Evolutionary conservation across 2,329 filamentous ascomycete species (phyloP).

Genomic region (Pseudogymnoascus sp.): DNA sequence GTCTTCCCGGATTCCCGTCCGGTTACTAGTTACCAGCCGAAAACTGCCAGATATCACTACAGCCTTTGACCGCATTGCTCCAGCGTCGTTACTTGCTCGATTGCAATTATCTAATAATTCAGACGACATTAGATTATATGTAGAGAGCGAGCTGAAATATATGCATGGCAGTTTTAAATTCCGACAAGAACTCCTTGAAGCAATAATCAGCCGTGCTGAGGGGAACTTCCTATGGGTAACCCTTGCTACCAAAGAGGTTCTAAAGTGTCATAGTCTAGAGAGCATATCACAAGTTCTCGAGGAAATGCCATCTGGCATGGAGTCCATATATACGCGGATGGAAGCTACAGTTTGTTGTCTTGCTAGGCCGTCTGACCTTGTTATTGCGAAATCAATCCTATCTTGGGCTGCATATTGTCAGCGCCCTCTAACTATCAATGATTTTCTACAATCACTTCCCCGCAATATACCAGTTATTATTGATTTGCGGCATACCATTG

Average conservation of each 20-base stretch:
- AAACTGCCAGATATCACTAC: neutral
- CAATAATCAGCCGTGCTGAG: conserved; percentile 3
- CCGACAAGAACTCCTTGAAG: conserved; percentile 5
- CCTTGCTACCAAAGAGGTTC: conserved; percentile 6
- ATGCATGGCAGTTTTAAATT: neutral
- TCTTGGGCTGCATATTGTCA: conserved; percentile 21
- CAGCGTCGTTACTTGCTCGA: neutral
- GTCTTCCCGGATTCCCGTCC: neutral
- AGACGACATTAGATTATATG: conserved; percentile 5
- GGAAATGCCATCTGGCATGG: conserved; percentile 23
- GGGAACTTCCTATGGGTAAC: conserved; percentile 14
- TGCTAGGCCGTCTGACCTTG: conserved; percentile 7
- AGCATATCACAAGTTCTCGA: conserved; percentile 15
- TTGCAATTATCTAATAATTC: neutral
- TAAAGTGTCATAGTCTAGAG: conserved; percentile 7
- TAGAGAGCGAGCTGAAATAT: conserved; percentile 6
- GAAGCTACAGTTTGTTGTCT: conserved; percentile 13
- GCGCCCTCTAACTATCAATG: conserved; percentile 18
- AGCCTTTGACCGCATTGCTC: conserved; percentile 2
- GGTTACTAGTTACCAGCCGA: conserved; percentile 6
- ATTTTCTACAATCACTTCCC: conserved; percentile 20
- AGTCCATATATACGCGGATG: conserved; percentile 25
- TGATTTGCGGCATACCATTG: conserved; percentile 15
- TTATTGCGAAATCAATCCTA: conserved; percentile 20
- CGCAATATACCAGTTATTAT: conserved; percentile 16